A percentile compares a stretch with the other conserved stretches of the same genome.
Evolutionary conservation across 495 filamentous ascomycete species (phyloP).

Genomic region (Xylaria scruposa): DNA sequence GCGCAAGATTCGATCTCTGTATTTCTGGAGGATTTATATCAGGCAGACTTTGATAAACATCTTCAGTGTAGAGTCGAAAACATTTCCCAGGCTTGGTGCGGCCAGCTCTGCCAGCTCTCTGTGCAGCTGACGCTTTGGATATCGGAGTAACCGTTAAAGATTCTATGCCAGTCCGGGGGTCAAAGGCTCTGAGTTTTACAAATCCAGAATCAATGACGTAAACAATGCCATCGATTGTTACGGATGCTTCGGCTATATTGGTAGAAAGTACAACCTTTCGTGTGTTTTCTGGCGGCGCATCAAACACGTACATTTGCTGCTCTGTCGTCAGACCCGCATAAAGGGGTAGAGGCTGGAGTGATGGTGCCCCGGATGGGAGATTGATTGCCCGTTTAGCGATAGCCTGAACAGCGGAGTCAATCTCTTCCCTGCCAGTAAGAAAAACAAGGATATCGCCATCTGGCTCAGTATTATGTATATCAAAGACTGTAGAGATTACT

Average conservation of each 20-base stretch:
- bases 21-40: slow-evolving; percentile 88
- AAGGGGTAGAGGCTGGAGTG: slow-evolving; percentile 79
- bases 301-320: slow-evolving; percentile 92
- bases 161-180: slow-evolving; percentile 88
- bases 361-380: slow-evolving; percentile 72
- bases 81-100: slow-evolving; percentile 94
- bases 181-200: slow-evolving; percentile 89
- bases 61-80: slow-evolving; percentile 89
- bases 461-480: slow-evolving; percentile 88
- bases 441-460: slow-evolving; percentile 93
- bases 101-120: slow-evolving; percentile 90
- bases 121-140: slow-evolving; percentile 91
- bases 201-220: slow-evolving; percentile 94
- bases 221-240: slow-evolving; percentile 92
- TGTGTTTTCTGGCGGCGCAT: slow-evolving; percentile 80
- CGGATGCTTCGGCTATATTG: slow-evolving; percentile 94
- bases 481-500: slow-evolving; percentile 86
- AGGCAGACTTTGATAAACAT: slow-evolving; percentile 69
- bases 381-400: slow-evolving; percentile 79
- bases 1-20: slow-evolving; percentile 90
- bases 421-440: slow-evolving; percentile 92
- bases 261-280: slow-evolving; percentile 94
- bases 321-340: slow-evolving; percentile 90
- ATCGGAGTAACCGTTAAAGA: slow-evolving; percentile 85
- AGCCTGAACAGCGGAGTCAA: slow-evolving; percentile 78